These are phyloP conservation scores for Teunomyces atbi DNA, from an alignment of 805 yeast genomes.

Conservation along the genomic window DNA sequence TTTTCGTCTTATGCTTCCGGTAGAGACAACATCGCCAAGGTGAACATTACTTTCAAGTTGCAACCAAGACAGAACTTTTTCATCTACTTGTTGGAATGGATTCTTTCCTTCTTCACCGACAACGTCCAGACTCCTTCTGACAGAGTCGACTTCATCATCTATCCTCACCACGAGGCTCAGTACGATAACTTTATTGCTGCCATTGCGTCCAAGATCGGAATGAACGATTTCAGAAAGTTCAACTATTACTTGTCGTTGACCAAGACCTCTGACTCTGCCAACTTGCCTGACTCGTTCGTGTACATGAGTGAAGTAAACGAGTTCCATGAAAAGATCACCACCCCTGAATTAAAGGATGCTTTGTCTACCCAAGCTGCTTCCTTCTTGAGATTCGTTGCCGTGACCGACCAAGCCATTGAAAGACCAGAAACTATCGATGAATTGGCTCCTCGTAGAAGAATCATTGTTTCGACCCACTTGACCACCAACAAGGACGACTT, in stretches of 20 bases:
- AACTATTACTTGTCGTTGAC: constrained; percentile 85
- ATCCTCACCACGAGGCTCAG: constrained; percentile 47
- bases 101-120: constrained; percentile 56
- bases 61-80: constrained; percentile 79
- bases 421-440: constrained; percentile 65
- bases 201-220: constrained; percentile 77
- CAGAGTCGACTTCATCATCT: constrained; percentile 59
- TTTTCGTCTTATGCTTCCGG: constrained; percentile 85
- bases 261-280: constrained; percentile 68
- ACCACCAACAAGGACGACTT: constrained; percentile 51
- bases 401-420: constrained; percentile 80
- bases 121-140: constrained; percentile 57
- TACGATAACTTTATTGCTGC: constrained; percentile 78
- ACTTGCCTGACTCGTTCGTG: constrained; percentile 72
- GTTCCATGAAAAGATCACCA: constrained; percentile 63
- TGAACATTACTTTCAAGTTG: constrained; percentile 61
- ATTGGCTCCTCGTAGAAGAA: constrained; percentile 50
- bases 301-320: constrained; percentile 90
- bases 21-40: constrained; percentile 67
- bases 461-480: constrained; percentile 54
- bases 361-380: constrained; percentile 45
- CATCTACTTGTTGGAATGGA: constrained; percentile 61
- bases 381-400: constrained; percentile 63
- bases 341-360: constrained; percentile 39
- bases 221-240: constrained; percentile 72